These are phyloP conservation scores for Gossypium trilobum DNA, from an alignment of 441 rosid species.

Conservation along the genomic window DNA sequence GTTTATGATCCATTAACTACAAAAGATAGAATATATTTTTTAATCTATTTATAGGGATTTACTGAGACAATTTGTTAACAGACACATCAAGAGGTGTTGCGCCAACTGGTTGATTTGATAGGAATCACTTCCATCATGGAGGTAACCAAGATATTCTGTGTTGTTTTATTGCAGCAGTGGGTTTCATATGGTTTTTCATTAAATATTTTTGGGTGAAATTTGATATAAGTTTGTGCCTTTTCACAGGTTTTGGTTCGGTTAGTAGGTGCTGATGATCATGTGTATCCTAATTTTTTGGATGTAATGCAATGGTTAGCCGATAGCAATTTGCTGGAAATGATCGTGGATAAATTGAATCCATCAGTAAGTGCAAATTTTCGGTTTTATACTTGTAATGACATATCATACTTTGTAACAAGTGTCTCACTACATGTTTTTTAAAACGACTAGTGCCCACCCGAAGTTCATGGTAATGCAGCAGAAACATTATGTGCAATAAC, in stretches of 20 bases:
- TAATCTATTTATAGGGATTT: neutral
- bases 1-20: neutral
- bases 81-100: conserved; percentile 76
- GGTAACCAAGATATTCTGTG: conserved; percentile 32
- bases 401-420: neutral
- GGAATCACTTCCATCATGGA: conserved; percentile 98
- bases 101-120: conserved; percentile 76
- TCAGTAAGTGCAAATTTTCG: conserved; percentile 45
- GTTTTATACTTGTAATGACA: neutral
- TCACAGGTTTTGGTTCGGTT: conserved; percentile 82
- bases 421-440: conserved; percentile 24
- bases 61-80: conserved; percentile 21
- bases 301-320: conserved; percentile 98
- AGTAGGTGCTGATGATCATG: conserved; percentile 91
- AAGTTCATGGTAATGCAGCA: conserved; percentile 90
- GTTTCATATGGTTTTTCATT: neutral
- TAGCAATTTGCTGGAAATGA: conserved; percentile 83
- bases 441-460: conserved; percentile 57
- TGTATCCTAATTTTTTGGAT: conserved; percentile 84
- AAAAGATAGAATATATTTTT: neutral
- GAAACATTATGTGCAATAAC: conserved; percentile 89
- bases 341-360: conserved; percentile 79
- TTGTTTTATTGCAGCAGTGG: neutral
- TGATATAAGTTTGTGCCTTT: conserved; percentile 13
- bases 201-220: neutral